phyloP scores from a whole-genome alignment of 257 asterid species.

The Galeopsis tetrahit region DNA sequence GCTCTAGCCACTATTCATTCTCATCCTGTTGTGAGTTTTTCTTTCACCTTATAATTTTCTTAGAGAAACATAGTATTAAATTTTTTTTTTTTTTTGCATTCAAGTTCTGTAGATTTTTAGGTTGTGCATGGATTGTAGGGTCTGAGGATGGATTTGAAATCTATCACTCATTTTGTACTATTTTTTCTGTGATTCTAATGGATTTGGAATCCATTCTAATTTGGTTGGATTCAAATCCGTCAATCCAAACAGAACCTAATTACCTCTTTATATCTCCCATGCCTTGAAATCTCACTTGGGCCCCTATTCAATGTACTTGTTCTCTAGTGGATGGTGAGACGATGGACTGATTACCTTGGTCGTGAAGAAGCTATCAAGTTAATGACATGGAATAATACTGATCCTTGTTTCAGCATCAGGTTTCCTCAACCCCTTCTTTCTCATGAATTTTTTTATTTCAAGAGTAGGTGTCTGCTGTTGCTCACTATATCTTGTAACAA shows the following conservation, averaged over 20 bases:
- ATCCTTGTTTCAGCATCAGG: slow-evolving; percentile 88
- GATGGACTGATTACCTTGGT: slow-evolving; percentile 81
- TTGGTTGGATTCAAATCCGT: background rate
- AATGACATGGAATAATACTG: slow-evolving; percentile 84
- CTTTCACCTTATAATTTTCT: slow-evolving; percentile 18
- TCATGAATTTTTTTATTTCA: slow-evolving; percentile 12
- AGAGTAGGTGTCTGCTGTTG: slow-evolving; percentile 28
- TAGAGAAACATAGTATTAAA: background rate
- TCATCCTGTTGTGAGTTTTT: slow-evolving; percentile 87
- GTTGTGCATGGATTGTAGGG: background rate
- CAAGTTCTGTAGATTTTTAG: slow-evolving; percentile 15
- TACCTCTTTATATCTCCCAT: slow-evolving; percentile 21
- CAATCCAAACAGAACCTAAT: background rate
- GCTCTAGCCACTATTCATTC: slow-evolving; percentile 85
- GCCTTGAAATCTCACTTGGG: slow-evolving; percentile 28
- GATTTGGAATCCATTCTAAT: background rate
- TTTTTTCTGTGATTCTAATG: background rate
- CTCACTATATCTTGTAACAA: slow-evolving; percentile 36
- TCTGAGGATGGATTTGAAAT: background rate
- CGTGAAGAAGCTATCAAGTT: slow-evolving; percentile 69
- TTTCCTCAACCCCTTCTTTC: slow-evolving; percentile 30
- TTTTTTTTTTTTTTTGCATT: background rate
- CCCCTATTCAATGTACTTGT: slow-evolving; percentile 24
- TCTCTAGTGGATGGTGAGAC: slow-evolving; percentile 95
- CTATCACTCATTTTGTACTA: background rate